Evolutionary conservation across 1,284 basidiomycete genomes (phyloP).

Genomic region (Trametes sp.): DNA sequence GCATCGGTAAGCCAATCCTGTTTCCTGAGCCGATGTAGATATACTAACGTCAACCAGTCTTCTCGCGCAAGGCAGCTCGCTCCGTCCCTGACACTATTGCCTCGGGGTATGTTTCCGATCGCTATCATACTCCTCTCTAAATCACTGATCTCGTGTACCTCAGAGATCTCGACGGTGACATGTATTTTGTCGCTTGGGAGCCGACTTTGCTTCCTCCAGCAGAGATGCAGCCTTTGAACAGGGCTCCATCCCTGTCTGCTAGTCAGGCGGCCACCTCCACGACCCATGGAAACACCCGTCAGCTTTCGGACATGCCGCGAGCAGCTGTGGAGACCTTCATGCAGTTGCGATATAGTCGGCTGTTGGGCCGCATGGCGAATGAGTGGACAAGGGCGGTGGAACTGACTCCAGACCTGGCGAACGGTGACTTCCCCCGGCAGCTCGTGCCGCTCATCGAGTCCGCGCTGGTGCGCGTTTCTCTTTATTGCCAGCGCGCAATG

Average conservation of each 20-base stretch:
- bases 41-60: conserved; percentile 21
- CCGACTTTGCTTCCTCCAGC: conserved; percentile 20
- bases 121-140: not conserved
- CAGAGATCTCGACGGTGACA: conserved; percentile 36
- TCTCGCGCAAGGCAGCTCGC: conserved; percentile 26
- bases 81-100: conserved; percentile 34
- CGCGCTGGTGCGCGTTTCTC: conserved; percentile 21
- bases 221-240: conserved; percentile 8
- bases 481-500: not conserved
- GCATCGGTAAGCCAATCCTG: conserved; percentile 24
- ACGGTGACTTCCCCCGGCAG: conserved; percentile 8
- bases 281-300: not conserved
- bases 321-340: conserved; percentile 32
- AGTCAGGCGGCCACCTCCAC: not conserved
- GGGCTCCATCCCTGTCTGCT: conserved; percentile 1
- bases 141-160: not conserved
- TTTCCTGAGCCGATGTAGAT: not conserved
- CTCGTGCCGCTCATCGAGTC: conserved; percentile 31
- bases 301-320: conserved; percentile 12
- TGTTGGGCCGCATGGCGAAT: conserved; percentile 29
- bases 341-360: conserved; percentile 23
- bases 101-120: conserved; percentile 22
- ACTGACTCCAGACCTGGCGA: conserved; percentile 24
- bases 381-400: conserved; percentile 27
- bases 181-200: conserved; percentile 34